Conservation (phyloP, 805 yeast genomes). For the Yarrowia bubula region DNA sequence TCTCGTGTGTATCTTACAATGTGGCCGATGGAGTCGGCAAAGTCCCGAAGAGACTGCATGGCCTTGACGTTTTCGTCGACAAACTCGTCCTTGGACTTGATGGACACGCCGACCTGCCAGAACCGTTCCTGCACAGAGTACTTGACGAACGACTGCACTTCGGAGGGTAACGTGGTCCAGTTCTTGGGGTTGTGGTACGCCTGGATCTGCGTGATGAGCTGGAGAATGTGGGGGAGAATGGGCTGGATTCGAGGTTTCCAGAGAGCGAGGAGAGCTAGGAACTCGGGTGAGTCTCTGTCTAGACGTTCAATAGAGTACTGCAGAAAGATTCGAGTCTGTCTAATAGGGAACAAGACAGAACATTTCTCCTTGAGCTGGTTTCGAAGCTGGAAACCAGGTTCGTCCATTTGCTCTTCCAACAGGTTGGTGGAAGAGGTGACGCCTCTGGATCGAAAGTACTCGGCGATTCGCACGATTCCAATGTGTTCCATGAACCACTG, state of each 20-base stretch:
- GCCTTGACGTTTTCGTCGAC: conserved; percentile 93
- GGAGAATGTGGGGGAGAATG: conserved; percentile 85
- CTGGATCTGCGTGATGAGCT: conserved; percentile 83
- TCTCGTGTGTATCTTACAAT: conserved; percentile 93
- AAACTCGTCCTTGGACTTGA: conserved; percentile 89
- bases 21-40: conserved; percentile 97
- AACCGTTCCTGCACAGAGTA: conserved; percentile 89
- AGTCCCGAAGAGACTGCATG: conserved; percentile 87
- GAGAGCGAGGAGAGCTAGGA: conserved; percentile 60
- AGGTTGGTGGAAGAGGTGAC: conserved; percentile 76
- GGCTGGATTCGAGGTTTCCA: conserved; percentile 96
- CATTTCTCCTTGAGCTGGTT: conserved; percentile 82
- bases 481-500: conserved; percentile 98
- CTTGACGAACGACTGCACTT: conserved; percentile 88
- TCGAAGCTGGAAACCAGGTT: conserved; percentile 73
- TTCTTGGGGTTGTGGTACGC: conserved; percentile 92
- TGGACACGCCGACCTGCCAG: conserved; percentile 98
- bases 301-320: conserved; percentile 94
- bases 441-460: conserved; percentile 78
- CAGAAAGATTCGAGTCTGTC: conserved; percentile 91
- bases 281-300: conserved; percentile 74
- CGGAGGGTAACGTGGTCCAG: conserved; percentile 83
- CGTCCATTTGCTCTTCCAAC: conserved; percentile 82
- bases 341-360: conserved; percentile 90
- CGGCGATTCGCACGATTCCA: conserved; percentile 91